phyloP scores from a whole-genome alignment of 2,329 filamentous ascomycete genomes.

The Neopestalotiopsis sp. region DNA sequence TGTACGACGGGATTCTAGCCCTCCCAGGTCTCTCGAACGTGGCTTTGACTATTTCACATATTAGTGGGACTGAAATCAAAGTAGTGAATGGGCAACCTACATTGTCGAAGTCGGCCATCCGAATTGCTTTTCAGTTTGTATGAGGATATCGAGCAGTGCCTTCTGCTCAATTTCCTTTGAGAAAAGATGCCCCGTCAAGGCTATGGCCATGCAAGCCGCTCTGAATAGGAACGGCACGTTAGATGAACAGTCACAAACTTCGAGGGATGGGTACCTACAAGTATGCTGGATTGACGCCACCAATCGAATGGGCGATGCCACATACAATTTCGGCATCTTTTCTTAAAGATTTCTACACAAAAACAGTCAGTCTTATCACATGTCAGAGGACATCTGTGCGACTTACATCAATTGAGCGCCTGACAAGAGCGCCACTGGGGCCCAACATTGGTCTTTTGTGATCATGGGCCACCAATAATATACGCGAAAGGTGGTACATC shows the following conservation, averaged over 20 bases:
- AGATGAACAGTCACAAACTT: not conserved
- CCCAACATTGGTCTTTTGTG: constrained; percentile 30
- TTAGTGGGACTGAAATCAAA: not conserved
- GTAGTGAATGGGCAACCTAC: no score
- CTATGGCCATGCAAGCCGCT: constrained; percentile 31
- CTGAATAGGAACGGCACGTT: not conserved
- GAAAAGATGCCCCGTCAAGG: constrained; percentile 41
- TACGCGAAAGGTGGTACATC: constrained; percentile 34
- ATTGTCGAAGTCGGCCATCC: constrained; percentile 22
- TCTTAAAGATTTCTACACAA: constrained; percentile 25
- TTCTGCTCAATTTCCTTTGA: constrained; percentile 33
- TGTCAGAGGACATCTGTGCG: constrained; percentile 1
- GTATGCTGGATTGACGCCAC: constrained; percentile 27
- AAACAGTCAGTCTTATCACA: constrained; percentile 3
- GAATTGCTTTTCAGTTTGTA: constrained; percentile 32
- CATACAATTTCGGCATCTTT: constrained; percentile 32
- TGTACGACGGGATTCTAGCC: not conserved
- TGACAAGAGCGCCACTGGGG: constrained; percentile 20
- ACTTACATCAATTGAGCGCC: constrained; percentile 17
- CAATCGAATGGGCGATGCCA: constrained; percentile 28
- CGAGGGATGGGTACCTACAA: constrained; percentile 19
- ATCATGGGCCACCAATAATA: constrained; percentile 31
- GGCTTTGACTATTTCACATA: not conserved
- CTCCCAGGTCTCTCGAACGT: constrained; percentile 2
- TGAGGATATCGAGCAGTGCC: constrained; percentile 36